These are phyloP conservation scores for Trematosphaeria pertusa DNA, from an alignment of 2,329 filamentous ascomycete species.

Conservation along the genomic window DNA sequence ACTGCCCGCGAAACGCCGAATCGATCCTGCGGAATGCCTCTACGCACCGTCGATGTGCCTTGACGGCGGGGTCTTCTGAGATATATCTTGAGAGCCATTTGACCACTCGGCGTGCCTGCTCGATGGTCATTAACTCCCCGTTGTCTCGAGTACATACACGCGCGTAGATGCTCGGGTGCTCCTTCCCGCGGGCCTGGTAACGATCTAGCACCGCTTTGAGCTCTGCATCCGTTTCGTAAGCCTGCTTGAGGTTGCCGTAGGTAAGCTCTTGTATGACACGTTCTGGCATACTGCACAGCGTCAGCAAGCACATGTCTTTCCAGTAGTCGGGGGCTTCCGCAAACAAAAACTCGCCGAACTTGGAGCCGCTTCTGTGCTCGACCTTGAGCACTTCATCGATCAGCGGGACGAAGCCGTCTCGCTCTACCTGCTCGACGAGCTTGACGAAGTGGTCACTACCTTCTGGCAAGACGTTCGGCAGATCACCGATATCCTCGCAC, in stretches of 20 bases:
- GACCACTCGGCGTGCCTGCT: neutral
- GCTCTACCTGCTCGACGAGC: neutral
- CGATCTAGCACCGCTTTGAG: neutral
- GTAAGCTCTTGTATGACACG: neutral
- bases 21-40: constrained; percentile 1
- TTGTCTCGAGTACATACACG: neutral
- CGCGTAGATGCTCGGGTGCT: neutral
- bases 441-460: neutral
- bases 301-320: neutral
- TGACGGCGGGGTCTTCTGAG: neutral
- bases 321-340: neutral
- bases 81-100: neutral
- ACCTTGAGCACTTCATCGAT: neutral
- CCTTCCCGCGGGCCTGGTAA: neutral
- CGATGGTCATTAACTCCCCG: neutral
- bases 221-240: neutral
- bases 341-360: neutral
- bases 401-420: neutral
- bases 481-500: neutral
- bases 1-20: neutral
- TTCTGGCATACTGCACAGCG: constrained; percentile 1
- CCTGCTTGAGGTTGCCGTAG: neutral
- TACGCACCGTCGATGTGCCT: neutral
- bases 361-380: neutral
- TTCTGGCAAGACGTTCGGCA: neutral